Base-by-base conservation (phyloP, 2,329 filamentous ascomycete genomes). In the Paraphoma chrysanthemicola region DNA sequence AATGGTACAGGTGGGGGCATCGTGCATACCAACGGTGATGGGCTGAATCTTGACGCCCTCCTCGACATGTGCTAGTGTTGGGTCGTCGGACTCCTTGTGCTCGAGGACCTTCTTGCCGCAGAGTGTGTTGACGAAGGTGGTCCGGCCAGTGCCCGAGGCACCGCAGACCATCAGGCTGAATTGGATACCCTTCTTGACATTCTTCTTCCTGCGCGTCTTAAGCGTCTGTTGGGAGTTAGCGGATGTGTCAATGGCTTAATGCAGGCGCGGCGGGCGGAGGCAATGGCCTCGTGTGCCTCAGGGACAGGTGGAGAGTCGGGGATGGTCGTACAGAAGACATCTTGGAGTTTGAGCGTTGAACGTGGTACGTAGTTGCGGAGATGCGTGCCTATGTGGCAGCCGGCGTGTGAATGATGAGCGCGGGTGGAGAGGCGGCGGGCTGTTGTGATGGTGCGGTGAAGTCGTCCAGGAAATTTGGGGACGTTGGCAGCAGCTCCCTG, bases 131-230 rank as follows among this genome's bases (percentile, higher is more conserved):
- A 99, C 95, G 75, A 99, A 99, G 74, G 95, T 99, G 66, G 95
- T 99, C 78, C 95, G 91, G 76, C 95, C 95, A 81, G 95, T 98
- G 81, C 95, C 95, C 72, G 94, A 98, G 78, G 95, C 95, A 84
- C 95, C 95, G 79, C 95, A 98, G 76, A 99, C 95, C 95, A 99
- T 99, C 87, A 99, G 83, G 81, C 93, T 98, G 85, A 99, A 99
- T 86, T 99, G 95, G 78, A 99, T 98, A 78, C 95, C 95, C 88
- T 97, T 97, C 91, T 97, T 97, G 84, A 99, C 94, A 87, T 99
- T 98, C 91, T 99, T 99, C 94, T 99, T 99, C 82, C 92, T 90
- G 83, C 95, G 93, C 79, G 97, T 93, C 91, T 97, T 70, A 82
- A 96, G 73, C 59, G 72, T 73, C 74, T 77, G 56, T 16, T 30